A percentile compares a stretch with the other conserved stretches of the same genome.
Evolutionary conservation across 345 rosid genomes (phyloP).

Genomic region (Populus nigra): DNA sequence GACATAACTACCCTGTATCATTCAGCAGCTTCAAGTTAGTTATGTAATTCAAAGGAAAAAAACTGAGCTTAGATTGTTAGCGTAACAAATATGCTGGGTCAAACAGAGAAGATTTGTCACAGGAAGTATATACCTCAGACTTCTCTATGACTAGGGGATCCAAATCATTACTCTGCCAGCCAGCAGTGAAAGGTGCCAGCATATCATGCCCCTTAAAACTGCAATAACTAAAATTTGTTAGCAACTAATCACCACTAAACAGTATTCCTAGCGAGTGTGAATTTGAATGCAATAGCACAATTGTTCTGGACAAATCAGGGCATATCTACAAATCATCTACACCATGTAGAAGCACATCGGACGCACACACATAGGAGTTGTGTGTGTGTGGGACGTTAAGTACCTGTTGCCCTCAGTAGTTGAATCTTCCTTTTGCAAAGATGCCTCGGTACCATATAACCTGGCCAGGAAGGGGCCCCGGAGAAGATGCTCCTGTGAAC

Average conservation of each 20-base stretch:
- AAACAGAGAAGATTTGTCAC: not conserved
- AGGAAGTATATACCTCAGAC: constrained; percentile 57
- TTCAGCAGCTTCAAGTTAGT: constrained; percentile 12
- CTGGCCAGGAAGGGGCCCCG: constrained; percentile 37
- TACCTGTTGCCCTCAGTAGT: constrained; percentile 40
- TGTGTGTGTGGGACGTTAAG: not conserved
- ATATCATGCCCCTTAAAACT: constrained; percentile 94
- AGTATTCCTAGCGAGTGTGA: not conserved
- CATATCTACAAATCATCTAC: not conserved
- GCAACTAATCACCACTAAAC: not conserved
- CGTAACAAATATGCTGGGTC: not conserved
- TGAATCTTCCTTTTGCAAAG: constrained; percentile 46
- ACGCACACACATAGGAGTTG: not conserved
- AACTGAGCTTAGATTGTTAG: not conserved
- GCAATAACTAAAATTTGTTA: constrained; percentile 21
- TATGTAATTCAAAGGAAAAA: not conserved
- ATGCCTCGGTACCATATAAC: constrained; percentile 51
- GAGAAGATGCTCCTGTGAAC: constrained; percentile 27
- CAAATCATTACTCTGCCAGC: constrained; percentile 79
- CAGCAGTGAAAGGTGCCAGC: constrained; percentile 99
- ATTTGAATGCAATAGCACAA: not conserved
- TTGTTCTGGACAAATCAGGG: not conserved
- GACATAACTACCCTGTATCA: constrained; percentile 75
- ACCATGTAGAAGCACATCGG: not conserved
- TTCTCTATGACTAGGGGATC: constrained; percentile 77